These are phyloP conservation scores for Colletotrichum sp. DNA, from an alignment of 2,329 filamentous ascomycete genomes.

Conservation along the genomic window DNA sequence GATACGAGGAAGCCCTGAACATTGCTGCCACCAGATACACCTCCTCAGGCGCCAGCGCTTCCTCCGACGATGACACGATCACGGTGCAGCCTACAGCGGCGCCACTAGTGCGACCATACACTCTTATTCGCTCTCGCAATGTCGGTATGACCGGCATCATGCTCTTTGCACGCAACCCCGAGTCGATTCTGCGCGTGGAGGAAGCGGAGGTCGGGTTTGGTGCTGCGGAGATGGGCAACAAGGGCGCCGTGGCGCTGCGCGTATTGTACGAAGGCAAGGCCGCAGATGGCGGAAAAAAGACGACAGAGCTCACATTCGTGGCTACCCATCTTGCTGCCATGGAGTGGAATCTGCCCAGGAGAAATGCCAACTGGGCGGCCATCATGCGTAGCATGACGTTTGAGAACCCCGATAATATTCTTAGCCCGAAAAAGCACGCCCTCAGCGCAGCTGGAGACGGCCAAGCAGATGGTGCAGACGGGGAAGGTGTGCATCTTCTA, in stretches of 20 bases:
- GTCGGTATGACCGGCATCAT: conserved; percentile 90
- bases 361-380: conserved; percentile 88
- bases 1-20: conserved; percentile 74
- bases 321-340: conserved; percentile 88
- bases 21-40: conserved; percentile 60
- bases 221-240: conserved; percentile 89
- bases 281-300: conserved; percentile 30
- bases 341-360: conserved; percentile 76
- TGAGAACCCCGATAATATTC: conserved; percentile 52
- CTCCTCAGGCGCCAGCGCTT: not conserved
- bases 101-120: conserved; percentile 57
- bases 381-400: conserved; percentile 86
- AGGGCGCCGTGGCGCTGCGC: conserved; percentile 85
- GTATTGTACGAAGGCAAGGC: conserved; percentile 59
- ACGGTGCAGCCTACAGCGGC: conserved; percentile 20
- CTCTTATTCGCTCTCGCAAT: conserved; percentile 73
- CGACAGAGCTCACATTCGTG: conserved; percentile 80
- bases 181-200: conserved; percentile 68
- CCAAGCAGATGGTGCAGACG: conserved; percentile 30
- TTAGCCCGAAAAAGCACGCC: conserved; percentile 24
- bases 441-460: not conserved
- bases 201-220: conserved; percentile 87
- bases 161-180: conserved; percentile 75
- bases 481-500: conserved; percentile 33
- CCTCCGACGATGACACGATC: conserved; percentile 20